A percentile compares a stretch with the other conserved stretches of the same genome.
These are phyloP conservation scores for Eurotiales sp. DNA, from an alignment of 2,329 filamentous ascomycete species.

Conservation along the genomic window DNA sequence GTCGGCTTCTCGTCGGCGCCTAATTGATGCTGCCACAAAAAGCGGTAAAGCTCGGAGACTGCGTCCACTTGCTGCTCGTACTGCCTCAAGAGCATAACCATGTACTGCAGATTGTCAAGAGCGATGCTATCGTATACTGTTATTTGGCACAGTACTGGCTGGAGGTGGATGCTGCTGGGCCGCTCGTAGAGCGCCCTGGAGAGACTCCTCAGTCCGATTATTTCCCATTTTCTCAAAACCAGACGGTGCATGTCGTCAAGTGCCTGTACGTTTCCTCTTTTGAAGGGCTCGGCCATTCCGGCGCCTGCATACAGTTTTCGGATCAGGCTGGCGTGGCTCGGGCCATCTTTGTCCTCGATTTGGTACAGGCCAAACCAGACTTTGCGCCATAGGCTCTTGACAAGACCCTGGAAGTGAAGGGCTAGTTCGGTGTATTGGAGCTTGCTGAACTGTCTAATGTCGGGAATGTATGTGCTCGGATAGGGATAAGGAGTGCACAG, in stretches of 20 bases:
- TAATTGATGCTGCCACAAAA: slow-evolving; percentile 16
- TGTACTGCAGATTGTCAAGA: slow-evolving; percentile 16
- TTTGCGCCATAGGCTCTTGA: slow-evolving; percentile 17
- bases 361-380: slow-evolving; percentile 24
- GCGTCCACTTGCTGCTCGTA: slow-evolving; percentile 21
- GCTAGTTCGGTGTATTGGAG: slow-evolving; percentile 2
- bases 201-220: not conserved
- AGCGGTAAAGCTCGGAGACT: slow-evolving; percentile 16
- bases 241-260: not conserved
- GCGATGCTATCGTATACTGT: slow-evolving; percentile 20
- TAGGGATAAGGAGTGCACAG: slow-evolving; percentile 3
- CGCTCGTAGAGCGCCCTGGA: slow-evolving; percentile 3
- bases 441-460: not conserved
- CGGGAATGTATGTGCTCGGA: slow-evolving; percentile 3
- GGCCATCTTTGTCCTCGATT: slow-evolving; percentile 15
- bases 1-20: not conserved
- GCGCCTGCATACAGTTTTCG: slow-evolving; percentile 20
- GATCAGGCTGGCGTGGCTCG: slow-evolving; percentile 17
- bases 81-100: slow-evolving; percentile 18
- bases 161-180: not conserved
- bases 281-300: slow-evolving; percentile 13
- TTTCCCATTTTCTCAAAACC: not conserved
- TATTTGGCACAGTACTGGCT: slow-evolving; percentile 18
- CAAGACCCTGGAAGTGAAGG: not conserved
- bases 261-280: not conserved